Percentiles rank a stretch among this genome's conserved stretches.
Evolutionary conservation across 164 flowering plant species (phyloP).

Genomic region (Cinnamomum micranthum): DNA sequence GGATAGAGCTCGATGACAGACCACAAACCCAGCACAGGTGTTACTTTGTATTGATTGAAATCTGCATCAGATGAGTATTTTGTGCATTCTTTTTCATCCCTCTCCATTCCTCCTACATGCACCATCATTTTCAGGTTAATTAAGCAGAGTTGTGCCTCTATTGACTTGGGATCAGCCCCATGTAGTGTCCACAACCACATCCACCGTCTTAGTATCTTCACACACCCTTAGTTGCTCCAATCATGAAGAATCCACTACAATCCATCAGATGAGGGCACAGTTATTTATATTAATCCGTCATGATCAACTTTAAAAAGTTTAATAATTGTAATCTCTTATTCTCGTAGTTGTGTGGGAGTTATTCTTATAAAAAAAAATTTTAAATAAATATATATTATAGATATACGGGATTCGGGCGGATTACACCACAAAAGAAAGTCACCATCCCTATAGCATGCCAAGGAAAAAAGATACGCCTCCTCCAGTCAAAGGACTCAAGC

Average conservation of each 20-base stretch:
- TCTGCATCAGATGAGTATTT: constrained; percentile 5
- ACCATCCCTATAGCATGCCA: no score
- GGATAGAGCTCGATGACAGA: not conserved
- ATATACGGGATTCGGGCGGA: no score
- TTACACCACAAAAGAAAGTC: no score
- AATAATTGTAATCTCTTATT: no score
- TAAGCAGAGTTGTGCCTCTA: not conserved
- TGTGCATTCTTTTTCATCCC: constrained; percentile 8
- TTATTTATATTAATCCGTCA: no score
- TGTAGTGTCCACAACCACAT: constrained; percentile 21
- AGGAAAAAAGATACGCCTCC: no score
- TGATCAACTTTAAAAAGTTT: no score
- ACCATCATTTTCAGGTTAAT: constrained; percentile 7
- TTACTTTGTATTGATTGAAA: not conserved
- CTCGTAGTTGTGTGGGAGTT: no score
- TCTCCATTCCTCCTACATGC: constrained; percentile 7
- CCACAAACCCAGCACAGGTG: not conserved
- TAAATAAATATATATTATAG: no score
- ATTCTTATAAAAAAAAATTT: no score
- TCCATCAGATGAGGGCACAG: not conserved
- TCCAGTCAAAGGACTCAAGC: no score
- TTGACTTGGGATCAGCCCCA: not conserved
- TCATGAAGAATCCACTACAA: constrained; percentile 22
- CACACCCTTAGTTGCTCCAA: constrained; percentile 34
- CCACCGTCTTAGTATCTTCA: constrained; percentile 37